Conservation (phyloP, 2,329 filamentous ascomycete species). For the Pseudocercospora ulei region DNA sequence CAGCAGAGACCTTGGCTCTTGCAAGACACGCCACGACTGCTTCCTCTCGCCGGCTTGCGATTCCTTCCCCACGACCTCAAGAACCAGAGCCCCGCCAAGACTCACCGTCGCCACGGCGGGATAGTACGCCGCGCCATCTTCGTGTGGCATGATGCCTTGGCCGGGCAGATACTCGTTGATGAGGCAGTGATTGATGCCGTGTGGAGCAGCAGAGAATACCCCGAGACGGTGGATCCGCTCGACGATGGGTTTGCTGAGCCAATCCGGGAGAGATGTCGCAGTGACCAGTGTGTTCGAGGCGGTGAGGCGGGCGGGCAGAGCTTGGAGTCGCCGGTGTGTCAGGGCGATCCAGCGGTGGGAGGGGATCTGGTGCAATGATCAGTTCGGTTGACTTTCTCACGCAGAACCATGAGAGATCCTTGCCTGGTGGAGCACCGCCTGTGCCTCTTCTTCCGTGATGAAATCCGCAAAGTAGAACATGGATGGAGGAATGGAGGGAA, state of each 20-base stretch:
- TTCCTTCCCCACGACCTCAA: slow-evolving; percentile 56
- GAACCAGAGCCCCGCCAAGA: slow-evolving; percentile 64
- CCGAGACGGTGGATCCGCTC: slow-evolving; percentile 44
- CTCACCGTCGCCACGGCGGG: slow-evolving; percentile 86
- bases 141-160: slow-evolving; percentile 94
- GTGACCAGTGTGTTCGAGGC: slow-evolving; percentile 64
- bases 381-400: not conserved
- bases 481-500: slow-evolving; percentile 33
- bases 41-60: slow-evolving; percentile 42
- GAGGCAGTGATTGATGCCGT: slow-evolving; percentile 81
- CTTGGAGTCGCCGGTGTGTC: slow-evolving; percentile 80
- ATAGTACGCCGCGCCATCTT: slow-evolving; percentile 81
- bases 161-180: slow-evolving; percentile 85
- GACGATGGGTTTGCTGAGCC: slow-evolving; percentile 63
- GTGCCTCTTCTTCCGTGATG: slow-evolving; percentile 66
- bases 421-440: slow-evolving; percentile 60
- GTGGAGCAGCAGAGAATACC: slow-evolving; percentile 57
- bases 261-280: slow-evolving; percentile 58
- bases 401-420: not conserved
- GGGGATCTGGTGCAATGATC: slow-evolving; percentile 36
- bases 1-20: slow-evolving; percentile 72
- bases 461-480: slow-evolving; percentile 85
- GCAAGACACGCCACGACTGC: slow-evolving; percentile 54
- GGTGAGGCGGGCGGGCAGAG: slow-evolving; percentile 75
- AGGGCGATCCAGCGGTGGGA: slow-evolving; percentile 68